Conservation (phyloP, 2,329 filamentous ascomycete genomes). For the Botrytis sinoallii region DNA sequence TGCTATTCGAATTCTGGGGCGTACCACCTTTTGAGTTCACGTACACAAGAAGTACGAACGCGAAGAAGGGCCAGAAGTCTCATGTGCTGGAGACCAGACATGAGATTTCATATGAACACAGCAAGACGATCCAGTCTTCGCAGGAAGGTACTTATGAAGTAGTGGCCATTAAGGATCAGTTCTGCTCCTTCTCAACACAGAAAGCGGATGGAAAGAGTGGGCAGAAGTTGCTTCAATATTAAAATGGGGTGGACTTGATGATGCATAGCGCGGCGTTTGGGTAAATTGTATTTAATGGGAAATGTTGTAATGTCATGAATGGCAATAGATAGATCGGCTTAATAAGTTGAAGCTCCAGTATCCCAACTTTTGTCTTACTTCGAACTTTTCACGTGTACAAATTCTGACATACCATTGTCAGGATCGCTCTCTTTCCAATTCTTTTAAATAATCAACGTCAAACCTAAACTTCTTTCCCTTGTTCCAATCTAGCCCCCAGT, state of each 20-base stretch:
- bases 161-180: slow-evolving; percentile 90
- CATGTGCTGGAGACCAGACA: slow-evolving; percentile 87
- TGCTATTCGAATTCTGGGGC: slow-evolving; percentile 92
- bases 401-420: neutral
- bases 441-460: slow-evolving; percentile 31
- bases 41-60: slow-evolving; percentile 87
- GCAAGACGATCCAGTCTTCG: slow-evolving; percentile 76
- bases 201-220: slow-evolving; percentile 50
- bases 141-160: slow-evolving; percentile 98
- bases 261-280: slow-evolving; percentile 39
- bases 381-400: neutral
- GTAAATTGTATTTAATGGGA: slow-evolving; percentile 7
- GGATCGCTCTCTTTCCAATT: slow-evolving; percentile 27
- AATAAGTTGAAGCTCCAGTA: slow-evolving; percentile 1
- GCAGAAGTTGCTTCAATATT: slow-evolving; percentile 39
- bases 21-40: slow-evolving; percentile 97
- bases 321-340: neutral
- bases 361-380: neutral
- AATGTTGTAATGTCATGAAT: slow-evolving; percentile 7
- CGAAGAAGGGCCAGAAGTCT: slow-evolving; percentile 70
- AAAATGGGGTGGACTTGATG: slow-evolving; percentile 21
- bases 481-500: slow-evolving; percentile 35
- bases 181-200: slow-evolving; percentile 81
- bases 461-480: slow-evolving; percentile 31
- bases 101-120: slow-evolving; percentile 77